Base-by-base conservation (phyloP, 2,329 filamentous ascomycete species). In the Microthyrium microscopicum region DNA sequence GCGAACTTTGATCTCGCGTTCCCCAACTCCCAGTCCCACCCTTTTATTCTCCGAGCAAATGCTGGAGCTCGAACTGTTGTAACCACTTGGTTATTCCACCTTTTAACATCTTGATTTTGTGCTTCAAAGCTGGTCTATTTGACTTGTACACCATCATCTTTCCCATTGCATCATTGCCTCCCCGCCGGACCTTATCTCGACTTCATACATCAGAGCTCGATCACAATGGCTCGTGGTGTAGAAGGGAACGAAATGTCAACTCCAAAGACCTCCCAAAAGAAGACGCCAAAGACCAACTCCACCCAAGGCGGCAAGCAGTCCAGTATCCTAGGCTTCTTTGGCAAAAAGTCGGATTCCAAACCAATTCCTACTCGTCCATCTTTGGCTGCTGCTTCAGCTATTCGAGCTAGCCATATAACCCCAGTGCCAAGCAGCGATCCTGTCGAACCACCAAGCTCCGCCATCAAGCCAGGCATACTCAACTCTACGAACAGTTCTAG, bases 391-490 rank as follows among this genome's bases (percentile, higher is more conserved):
- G 58, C 60, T 15, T 59, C 54, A n/a, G 64, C 64, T 31, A 56
- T 56, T 40, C 64, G 62, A 35, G 50, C 57, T 1, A 52, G 54
- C 43, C 36, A 62, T 38, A 58, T 76, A 38, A 85, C 82, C 0
- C 82, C 83, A 4, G 68, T 77, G 5, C 77, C 83, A 4, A 92
- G 81, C 53, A 91, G 83, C 54, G 82, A 91, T 54, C 68, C 67
- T 22, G 52, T 71, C 18, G 72, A 77, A 34, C 73, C 73, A 16
- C 63, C 66, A 1, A 78, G 73, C 52, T 52, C 22, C 26, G 42
- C 47, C 40, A 64, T 51, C 27, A 52, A 67, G 53, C n/a, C n/a
- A n/a, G 22, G 12, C 9, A n/a, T n/a, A n/a, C n/a, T n/a, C n/a
- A n/a, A n/a, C n/a, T n/a, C n/a, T n/a, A n/a, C n/a, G 27, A 29